Percentiles rank a stretch among this genome's conserved stretches.
phyloP scores from a whole-genome alignment of 73 alveolate species.

The Uronychia setigera region DNA sequence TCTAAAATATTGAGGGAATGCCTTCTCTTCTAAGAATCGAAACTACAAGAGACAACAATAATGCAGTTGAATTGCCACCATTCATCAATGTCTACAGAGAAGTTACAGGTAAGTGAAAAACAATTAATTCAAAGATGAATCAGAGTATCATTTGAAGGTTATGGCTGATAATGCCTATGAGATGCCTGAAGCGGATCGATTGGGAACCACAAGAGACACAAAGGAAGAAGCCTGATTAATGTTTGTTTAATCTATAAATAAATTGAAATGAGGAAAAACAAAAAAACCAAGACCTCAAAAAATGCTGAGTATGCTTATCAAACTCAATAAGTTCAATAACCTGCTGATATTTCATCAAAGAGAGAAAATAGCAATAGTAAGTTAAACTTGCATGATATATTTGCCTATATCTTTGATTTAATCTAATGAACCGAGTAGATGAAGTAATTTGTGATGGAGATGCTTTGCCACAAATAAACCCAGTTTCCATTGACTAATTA shows the following conservation, averaged over 20 bases:
- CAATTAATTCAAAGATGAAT: conserved; percentile 30
- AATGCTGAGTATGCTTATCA: not conserved
- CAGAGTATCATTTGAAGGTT: conserved; percentile 50
- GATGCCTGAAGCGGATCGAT: conserved; percentile 56
- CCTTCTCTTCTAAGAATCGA: conserved; percentile 65
- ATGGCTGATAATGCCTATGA: conserved; percentile 60
- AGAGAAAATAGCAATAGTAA: no score
- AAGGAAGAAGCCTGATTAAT: not conserved
- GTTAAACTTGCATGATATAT: no score
- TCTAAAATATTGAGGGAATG: conserved; percentile 44
- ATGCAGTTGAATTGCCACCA: conserved; percentile 65
- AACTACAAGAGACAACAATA: conserved; percentile 46
- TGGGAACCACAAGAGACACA: not conserved
- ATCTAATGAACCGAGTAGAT: not conserved
- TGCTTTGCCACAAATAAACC: not conserved
- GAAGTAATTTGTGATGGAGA: not conserved
- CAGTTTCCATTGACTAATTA: not conserved
- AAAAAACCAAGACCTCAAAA: not conserved
- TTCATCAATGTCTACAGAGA: conserved; percentile 70
- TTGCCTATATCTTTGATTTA: not conserved
- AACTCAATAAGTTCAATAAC: not conserved
- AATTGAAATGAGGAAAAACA: not conserved
- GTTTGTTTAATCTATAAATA: no score
- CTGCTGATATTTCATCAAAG: not conserved
- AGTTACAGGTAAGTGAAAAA: conserved; percentile 42